Base-by-base conservation (phyloP, 108 stramenopile genomes). In the Cyclostephanos tholiformis region DNA sequence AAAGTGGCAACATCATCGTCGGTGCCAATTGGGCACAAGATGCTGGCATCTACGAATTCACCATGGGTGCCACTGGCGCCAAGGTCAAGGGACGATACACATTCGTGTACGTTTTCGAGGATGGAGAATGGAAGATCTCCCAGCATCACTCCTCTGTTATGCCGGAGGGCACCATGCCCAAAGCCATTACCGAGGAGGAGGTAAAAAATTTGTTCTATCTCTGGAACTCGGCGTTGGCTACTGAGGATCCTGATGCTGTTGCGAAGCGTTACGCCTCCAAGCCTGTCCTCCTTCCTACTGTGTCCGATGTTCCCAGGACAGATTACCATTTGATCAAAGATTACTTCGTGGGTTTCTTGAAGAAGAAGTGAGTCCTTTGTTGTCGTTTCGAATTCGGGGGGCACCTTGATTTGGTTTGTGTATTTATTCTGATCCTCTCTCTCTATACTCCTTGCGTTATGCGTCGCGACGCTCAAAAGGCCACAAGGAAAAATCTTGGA, bases 61-160 rank as follows among this genome's bases (percentile, higher is more conserved):
- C n/a, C n/a, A n/a, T n/a, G n/a, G n/a, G n/a, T n/a, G n/a, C n/a
- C n/a, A n/a, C n/a, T n/a, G n/a, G n/a, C n/a, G n/a, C n/a, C n/a
- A n/a, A n/a, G n/a, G n/a, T n/a, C n/a, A n/a, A n/a, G n/a, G n/a
- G n/a, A 19, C 85, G 88, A 29, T 89, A 86, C 60, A 65, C 82
- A 19, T 88, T 82, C 53, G 74, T 86, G 22, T 88, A 88, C 46
- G 74, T 82, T 39, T 85, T 75, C 32, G 86, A 89, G 65, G 82
- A 85, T 67, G 86, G 84, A 11, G 74, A 86, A 52, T 89, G 88
- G 88, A 88, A 85, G 82, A 88, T 88, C 58, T 65, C 76, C 53
- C 89, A 89, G 52, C 89, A 89, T 62, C 89, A 89, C 50, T 84
- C 82, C 30, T 82, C 80, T 25, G 75, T 78, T 61, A 87, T 89